Evolutionary conservation across 768 basidiomycete species (phyloP).

Genomic region (Pluteus cervinus): DNA sequence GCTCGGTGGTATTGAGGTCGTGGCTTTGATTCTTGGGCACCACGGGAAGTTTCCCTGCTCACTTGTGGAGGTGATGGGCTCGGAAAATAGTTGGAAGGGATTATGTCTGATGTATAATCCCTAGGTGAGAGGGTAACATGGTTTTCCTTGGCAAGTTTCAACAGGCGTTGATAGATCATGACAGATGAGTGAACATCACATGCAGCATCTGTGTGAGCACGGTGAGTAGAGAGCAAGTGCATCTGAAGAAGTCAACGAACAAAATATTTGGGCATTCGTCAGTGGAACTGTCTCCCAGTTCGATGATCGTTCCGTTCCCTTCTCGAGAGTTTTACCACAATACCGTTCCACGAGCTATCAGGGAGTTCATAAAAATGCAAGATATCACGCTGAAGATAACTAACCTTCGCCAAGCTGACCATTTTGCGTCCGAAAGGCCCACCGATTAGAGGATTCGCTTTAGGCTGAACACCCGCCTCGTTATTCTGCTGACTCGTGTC

Average conservation of each 20-base stretch:
- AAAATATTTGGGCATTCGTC: neutral
- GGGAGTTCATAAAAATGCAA: neutral
- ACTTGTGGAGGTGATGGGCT: too few relatives aligned
- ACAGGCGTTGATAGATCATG: conserved; percentile 22
- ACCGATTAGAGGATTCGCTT: too few relatives aligned
- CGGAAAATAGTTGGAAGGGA: too few relatives aligned
- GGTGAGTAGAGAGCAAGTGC: too few relatives aligned
- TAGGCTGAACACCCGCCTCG: too few relatives aligned
- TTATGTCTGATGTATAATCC: too few relatives aligned
- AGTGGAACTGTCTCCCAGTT: conserved; percentile 20
- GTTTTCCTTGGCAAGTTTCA: conserved; percentile 17
- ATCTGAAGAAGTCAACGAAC: neutral
- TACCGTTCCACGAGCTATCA: conserved; percentile 25
- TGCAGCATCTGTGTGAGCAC: conserved; percentile 25
- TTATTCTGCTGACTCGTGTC: neutral
- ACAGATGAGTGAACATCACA: conserved; percentile 30
- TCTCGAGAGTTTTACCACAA: conserved; percentile 22
- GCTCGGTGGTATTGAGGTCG: conserved; percentile 27
- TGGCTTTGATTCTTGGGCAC: too few relatives aligned
- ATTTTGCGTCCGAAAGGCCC: conserved; percentile 22
- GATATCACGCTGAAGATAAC: neutral
- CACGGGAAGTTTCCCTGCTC: too few relatives aligned
- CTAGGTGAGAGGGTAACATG: too few relatives aligned
- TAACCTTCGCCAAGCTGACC: conserved; percentile 27
- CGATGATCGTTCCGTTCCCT: conserved; percentile 19